phyloP scores from a whole-genome alignment of 2,329 filamentous ascomycete species.

The Magnaporthiopsis incrustans region DNA sequence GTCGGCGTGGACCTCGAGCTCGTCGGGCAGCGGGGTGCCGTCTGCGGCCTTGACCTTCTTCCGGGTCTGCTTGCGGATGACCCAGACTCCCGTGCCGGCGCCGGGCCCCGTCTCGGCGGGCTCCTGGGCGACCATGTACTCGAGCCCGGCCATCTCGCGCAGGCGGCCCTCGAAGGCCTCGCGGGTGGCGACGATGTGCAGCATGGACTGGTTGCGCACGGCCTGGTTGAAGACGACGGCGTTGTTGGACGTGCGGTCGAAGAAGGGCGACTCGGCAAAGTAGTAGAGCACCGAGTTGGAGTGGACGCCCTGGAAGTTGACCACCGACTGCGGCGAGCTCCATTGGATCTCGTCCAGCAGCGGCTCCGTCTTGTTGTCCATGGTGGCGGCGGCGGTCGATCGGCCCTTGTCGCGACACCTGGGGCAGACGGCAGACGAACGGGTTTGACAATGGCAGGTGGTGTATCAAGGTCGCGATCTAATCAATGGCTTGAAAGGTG shows the following conservation, averaged over 20 bases:
- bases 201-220: slow-evolving; percentile 51
- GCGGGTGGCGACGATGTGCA: slow-evolving; percentile 48
- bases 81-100: slow-evolving; percentile 57
- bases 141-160: slow-evolving; percentile 56
- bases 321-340: slow-evolving; percentile 42
- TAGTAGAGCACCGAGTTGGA: slow-evolving; percentile 60
- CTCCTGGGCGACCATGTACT: slow-evolving; percentile 59
- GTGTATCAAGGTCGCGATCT: background rate
- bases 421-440: background rate
- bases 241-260: slow-evolving; percentile 61
- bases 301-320: slow-evolving; percentile 45
- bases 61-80: slow-evolving; percentile 60
- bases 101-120: slow-evolving; percentile 55
- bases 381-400: slow-evolving; percentile 15
- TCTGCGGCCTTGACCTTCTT: slow-evolving; percentile 39
- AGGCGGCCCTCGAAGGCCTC: slow-evolving; percentile 56
- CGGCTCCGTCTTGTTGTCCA: slow-evolving; percentile 39
- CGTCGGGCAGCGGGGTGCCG: slow-evolving; percentile 37
- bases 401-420: too few relatives aligned
- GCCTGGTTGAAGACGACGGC: slow-evolving; percentile 55
- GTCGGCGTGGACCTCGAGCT: slow-evolving; percentile 49
- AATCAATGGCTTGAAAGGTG: background rate
- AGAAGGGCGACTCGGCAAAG: slow-evolving; percentile 61
- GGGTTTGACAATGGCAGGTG: background rate
- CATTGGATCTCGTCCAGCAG: slow-evolving; percentile 62